These are phyloP conservation scores for Wallacemonas sp. DNA, from an alignment of 208 protist species.

Conservation along the genomic window DNA sequence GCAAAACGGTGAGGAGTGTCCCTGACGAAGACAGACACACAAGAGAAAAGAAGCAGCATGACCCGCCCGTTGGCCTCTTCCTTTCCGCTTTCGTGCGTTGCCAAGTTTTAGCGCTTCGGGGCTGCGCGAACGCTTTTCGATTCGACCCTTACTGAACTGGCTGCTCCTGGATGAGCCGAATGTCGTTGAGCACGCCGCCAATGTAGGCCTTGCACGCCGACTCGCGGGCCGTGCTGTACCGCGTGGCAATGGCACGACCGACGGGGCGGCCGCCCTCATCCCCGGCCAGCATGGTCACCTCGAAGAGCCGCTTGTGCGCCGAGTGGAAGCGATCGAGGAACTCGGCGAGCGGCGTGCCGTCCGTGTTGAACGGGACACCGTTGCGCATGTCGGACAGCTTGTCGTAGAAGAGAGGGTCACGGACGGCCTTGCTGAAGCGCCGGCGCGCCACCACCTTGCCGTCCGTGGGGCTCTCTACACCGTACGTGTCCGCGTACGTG, in stretches of 20 bases:
- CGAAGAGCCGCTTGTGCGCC: constrained; percentile 68
- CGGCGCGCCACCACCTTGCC: constrained; percentile 47
- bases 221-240: constrained; percentile 73
- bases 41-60: no score
- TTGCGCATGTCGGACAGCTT: constrained; percentile 71
- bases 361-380: constrained; percentile 70
- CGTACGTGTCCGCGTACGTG: constrained; percentile 71
- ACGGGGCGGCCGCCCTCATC: constrained; percentile 36
- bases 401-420: constrained; percentile 84
- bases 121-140: no score
- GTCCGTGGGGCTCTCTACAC: constrained; percentile 53
- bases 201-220: constrained; percentile 67
- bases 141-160: neutral
- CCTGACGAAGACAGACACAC: no score
- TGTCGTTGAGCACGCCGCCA: constrained; percentile 57
- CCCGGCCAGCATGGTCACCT: constrained; percentile 67
- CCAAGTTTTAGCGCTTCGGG: no score
- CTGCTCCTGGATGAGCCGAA: constrained; percentile 22
- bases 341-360: constrained; percentile 44
- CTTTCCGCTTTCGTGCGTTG: no score
- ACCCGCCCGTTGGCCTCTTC: no score
- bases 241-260: constrained; percentile 54
- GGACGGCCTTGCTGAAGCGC: constrained; percentile 68
- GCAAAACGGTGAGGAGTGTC: no score
- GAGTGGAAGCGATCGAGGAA: constrained; percentile 56